A percentile compares a stretch with the other conserved stretches of the same genome.
Evolutionary conservation across 2,329 filamentous ascomycete species (phyloP).

Genomic region (Penicillium sp.): DNA sequence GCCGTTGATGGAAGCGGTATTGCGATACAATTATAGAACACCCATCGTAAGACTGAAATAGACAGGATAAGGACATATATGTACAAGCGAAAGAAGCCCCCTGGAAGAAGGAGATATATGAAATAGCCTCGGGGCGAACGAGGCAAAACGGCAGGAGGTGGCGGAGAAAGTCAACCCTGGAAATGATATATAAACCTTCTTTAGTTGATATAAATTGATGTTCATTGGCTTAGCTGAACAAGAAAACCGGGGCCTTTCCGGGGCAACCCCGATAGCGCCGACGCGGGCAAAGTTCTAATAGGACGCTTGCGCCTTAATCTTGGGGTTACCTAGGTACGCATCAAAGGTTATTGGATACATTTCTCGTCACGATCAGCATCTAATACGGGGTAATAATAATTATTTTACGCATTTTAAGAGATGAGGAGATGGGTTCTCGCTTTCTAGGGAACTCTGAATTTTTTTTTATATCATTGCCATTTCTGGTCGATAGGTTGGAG

Average conservation of each 20-base stretch:
- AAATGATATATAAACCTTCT: constrained; percentile 2
- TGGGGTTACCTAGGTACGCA: background rate
- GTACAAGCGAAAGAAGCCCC: background rate
- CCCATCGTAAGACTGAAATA: background rate
- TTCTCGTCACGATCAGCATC: background rate
- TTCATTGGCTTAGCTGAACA: constrained; percentile 3
- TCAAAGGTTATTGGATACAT: background rate
- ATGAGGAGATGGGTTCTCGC: background rate
- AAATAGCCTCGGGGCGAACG: background rate
- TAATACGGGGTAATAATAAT: background rate
- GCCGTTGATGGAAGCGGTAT: background rate
- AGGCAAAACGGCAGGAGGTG: constrained; percentile 8
- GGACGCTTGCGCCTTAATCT: background rate
- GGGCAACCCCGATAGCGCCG: background rate
- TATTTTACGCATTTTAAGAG: background rate
- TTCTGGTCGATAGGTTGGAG: background rate
- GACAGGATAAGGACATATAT: background rate
- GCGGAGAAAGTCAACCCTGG: constrained; percentile 2
- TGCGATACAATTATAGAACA: background rate
- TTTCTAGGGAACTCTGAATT: too few species aligned
- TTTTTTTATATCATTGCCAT: background rate
- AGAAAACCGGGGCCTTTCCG: background rate
- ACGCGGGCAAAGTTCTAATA: background rate
- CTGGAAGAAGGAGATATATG: background rate
- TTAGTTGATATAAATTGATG: background rate